phyloP scores from a whole-genome alignment of 176 grass and related monocot genomes.

The Melocanna baccifera region DNA sequence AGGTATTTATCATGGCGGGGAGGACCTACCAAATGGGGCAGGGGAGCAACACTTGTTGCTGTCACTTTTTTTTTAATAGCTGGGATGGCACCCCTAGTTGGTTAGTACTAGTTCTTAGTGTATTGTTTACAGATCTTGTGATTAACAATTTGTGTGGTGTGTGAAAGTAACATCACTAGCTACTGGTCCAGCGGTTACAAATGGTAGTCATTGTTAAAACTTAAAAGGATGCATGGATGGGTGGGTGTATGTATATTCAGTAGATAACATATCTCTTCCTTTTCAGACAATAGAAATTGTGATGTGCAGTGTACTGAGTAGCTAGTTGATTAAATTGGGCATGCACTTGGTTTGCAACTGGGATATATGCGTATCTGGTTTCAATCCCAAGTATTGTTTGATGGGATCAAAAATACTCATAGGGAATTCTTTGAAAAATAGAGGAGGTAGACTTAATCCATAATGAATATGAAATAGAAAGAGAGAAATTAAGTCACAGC shows the following conservation, averaged over 20 bases:
- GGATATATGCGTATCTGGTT: neutral
- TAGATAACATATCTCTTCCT: slow-evolving; percentile 22
- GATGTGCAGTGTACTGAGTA: neutral
- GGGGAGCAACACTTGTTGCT: slow-evolving; percentile 37
- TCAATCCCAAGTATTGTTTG: neutral
- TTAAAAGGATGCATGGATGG: neutral
- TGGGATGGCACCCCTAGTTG: slow-evolving; percentile 16
- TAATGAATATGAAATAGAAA: neutral
- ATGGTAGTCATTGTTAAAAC: slow-evolving; percentile 11
- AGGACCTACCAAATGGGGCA: slow-evolving; percentile 36
- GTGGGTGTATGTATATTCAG: slow-evolving; percentile 36
- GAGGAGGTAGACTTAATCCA: neutral
- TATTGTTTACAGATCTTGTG: neutral
- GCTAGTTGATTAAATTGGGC: neutral
- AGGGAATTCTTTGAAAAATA: neutral
- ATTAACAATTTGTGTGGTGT: slow-evolving; percentile 9
- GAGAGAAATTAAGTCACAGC: neutral
- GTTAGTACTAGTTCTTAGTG: neutral
- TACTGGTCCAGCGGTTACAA: neutral
- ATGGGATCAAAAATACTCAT: neutral
- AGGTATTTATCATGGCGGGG: slow-evolving; percentile 44
- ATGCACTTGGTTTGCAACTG: neutral
- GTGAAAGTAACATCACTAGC: slow-evolving; percentile 28
- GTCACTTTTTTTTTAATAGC: slow-evolving; percentile 29
- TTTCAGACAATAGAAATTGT: neutral